Evolutionary conservation across 106 monocot genomes (phyloP).

Genomic region (Gastrodia elata): DNA sequence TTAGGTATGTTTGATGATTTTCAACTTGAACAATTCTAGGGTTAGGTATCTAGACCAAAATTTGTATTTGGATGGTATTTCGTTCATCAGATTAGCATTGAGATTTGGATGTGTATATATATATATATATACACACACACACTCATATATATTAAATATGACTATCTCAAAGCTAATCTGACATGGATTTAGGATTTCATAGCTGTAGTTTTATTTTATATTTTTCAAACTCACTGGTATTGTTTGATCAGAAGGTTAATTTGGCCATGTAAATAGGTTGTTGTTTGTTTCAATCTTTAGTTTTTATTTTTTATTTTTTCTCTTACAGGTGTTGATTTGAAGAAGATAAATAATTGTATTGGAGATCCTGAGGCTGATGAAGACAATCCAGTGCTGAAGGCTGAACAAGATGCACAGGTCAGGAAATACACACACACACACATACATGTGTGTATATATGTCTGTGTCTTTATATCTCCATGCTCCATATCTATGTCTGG

Average conservation of each 20-base stretch:
- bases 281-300: not conserved
- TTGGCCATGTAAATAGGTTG: not conserved
- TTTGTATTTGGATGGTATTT: too few species aligned
- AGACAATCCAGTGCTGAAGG: slow-evolving; percentile 51
- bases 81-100: too few species aligned
- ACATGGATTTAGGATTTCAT: too few species aligned
- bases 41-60: too few species aligned
- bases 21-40: too few species aligned
- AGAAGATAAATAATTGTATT: slow-evolving; percentile 43
- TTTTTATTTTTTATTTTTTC: not conserved
- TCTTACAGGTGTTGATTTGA: slow-evolving; percentile 37
- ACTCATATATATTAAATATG: too few species aligned
- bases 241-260: not conserved
- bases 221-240: not conserved
- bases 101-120: too few species aligned
- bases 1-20: slow-evolving; percentile 31
- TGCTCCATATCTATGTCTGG: too few species aligned
- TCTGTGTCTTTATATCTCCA: not conserved
- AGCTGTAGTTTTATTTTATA: too few species aligned
- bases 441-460: not conserved
- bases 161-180: too few species aligned
- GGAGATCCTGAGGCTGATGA: slow-evolving; percentile 51
- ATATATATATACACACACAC: too few species aligned
- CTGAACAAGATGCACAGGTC: slow-evolving; percentile 62
- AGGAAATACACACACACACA: too few species aligned